These are phyloP conservation scores for Diacronema lutheri DNA, from an alignment of 78 protist species.

Conservation along the genomic window DNA sequence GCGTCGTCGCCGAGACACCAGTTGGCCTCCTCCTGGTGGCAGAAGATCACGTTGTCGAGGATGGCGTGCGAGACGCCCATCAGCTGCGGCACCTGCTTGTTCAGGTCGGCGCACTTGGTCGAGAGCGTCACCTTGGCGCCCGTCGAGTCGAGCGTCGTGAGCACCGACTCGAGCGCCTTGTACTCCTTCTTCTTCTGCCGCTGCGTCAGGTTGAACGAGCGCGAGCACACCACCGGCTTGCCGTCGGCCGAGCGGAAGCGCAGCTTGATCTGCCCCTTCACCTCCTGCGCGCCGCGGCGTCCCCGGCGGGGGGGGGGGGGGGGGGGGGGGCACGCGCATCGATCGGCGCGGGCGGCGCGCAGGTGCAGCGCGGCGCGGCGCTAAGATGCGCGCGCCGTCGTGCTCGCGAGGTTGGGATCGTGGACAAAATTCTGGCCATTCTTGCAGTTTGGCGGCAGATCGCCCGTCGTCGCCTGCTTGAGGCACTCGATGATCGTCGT, in stretches of 20 bases:
- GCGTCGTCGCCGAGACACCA: slow-evolving; percentile 89
- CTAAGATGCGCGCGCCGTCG: background rate
- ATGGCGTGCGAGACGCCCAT: slow-evolving; percentile 93
- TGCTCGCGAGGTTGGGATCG: slow-evolving; percentile 70
- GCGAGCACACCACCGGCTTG: background rate
- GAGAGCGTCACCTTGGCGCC: background rate
- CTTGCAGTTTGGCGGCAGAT: slow-evolving; percentile 85
- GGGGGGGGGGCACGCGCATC: too few species aligned
- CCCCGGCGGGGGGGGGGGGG: too few species aligned
- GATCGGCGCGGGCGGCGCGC: too few species aligned
- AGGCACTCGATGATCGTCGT: slow-evolving; percentile 92
- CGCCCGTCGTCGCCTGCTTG: slow-evolving; percentile 87
- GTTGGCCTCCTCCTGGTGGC: slow-evolving; percentile 96
- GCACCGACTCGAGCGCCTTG: slow-evolving; percentile 45
- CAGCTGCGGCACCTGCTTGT: slow-evolving; percentile 41
- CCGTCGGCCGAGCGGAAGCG: slow-evolving; percentile 54
- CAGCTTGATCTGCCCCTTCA: slow-evolving; percentile 89
- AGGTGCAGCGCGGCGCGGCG: slow-evolving; percentile 50
- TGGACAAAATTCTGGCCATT: slow-evolving; percentile 82
- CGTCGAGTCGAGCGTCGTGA: background rate
- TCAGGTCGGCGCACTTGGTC: slow-evolving; percentile 30
- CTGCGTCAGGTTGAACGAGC: slow-evolving; percentile 48
- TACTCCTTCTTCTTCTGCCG: slow-evolving; percentile 38
- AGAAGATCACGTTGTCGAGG: slow-evolving; percentile 94
- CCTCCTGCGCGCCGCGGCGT: too few species aligned